Base-by-base conservation (phyloP, 352 stramenopile genomes). In the Thraustochytrium striatum region DNA sequence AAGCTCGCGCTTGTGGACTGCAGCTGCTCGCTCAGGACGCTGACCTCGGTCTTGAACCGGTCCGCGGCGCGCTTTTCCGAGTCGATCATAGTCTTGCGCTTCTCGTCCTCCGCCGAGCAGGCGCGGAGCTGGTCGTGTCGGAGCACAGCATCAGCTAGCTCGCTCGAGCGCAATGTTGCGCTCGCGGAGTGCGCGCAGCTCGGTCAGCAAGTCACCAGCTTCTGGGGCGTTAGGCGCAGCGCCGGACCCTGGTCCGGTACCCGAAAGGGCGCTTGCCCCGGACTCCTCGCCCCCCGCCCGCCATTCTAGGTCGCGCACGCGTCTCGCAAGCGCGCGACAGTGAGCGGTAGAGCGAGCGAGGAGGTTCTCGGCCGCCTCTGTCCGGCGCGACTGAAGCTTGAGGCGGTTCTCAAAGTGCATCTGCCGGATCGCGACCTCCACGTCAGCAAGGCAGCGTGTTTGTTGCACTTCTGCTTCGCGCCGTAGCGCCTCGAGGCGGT, bases 1-100 rank as follows among this genome's bases (percentile, higher is more conserved):
- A 39, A 75, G 43, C 25, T 75, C 65, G 21, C 65, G 65, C 36
- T 75, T 75, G 47, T 75, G 5, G 43, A 39, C 9, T 75, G 65
- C 3, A 75, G 52, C 65, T 75, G 65, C 8, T 75, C 65, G 36
- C 65, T 39, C 16, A 75, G 25, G 52, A 75, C 68, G 16, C 30
- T 43, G 7, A 38, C 44, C 50, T 75, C 65, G 19, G 32, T 43
- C 52, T 75, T 75, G 35, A 62, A 61, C 5, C 44, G 8, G 16
- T 75, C 65, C 16, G 44, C 52, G 13, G 52, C 30, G 30, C 50
- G 43, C 8, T 43, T 30, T 28, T 75, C 65, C 30, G 41, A 43
- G 9, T 75, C 65, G 30, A 75, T n/a, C 16, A 75, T 61, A 0
- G 65, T 32, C 39, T 75, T 75, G 16, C 52, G 44, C 65, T 75